phyloP scores from a whole-genome alignment of 1,139 yeast genomes.

The Geotrichum reessii region DNA sequence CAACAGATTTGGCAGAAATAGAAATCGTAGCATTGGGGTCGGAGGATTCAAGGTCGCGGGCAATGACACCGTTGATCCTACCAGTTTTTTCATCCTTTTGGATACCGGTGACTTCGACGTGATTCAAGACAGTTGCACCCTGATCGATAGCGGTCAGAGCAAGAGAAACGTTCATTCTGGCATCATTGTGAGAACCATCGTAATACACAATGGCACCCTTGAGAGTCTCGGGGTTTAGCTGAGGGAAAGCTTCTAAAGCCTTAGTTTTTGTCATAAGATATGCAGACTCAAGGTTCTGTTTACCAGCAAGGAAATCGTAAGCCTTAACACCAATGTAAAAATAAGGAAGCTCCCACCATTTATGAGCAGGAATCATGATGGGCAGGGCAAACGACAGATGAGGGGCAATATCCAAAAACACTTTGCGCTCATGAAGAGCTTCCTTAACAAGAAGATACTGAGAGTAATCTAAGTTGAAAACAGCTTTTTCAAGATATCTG shows the following conservation, averaged over 20 bases:
- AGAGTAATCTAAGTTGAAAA: slow-evolving; percentile 77
- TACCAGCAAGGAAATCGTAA: slow-evolving; percentile 91
- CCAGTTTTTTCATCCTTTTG: slow-evolving; percentile 55
- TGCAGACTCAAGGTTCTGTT: slow-evolving; percentile 74
- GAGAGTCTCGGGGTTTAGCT: slow-evolving; percentile 71
- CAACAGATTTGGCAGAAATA: slow-evolving; percentile 68
- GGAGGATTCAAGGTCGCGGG: slow-evolving; percentile 62
- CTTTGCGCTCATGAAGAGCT: slow-evolving; percentile 88
- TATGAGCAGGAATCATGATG: slow-evolving; percentile 90
- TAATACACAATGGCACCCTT: slow-evolving; percentile 92
- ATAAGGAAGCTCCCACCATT: slow-evolving; percentile 95
- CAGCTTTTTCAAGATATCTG: slow-evolving; percentile 89
- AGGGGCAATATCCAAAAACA: slow-evolving; percentile 87
- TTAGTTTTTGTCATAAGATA: slow-evolving; percentile 64
- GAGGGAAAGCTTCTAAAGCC: slow-evolving; percentile 77
- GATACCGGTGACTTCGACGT: slow-evolving; percentile 72
- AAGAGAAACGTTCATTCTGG: slow-evolving; percentile 81
- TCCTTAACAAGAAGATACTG: slow-evolving; percentile 91
- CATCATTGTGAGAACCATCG: slow-evolving; percentile 91
- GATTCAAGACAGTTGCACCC: slow-evolving; percentile 89
- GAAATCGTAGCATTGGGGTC: slow-evolving; percentile 23
- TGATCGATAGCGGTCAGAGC: slow-evolving; percentile 80
- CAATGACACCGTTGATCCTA: slow-evolving; percentile 68
- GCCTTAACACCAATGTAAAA: slow-evolving; percentile 87
- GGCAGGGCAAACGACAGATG: slow-evolving; percentile 84